Conservation (phyloP, 129 eudicot species). For the Flaveria brownii region DNA sequence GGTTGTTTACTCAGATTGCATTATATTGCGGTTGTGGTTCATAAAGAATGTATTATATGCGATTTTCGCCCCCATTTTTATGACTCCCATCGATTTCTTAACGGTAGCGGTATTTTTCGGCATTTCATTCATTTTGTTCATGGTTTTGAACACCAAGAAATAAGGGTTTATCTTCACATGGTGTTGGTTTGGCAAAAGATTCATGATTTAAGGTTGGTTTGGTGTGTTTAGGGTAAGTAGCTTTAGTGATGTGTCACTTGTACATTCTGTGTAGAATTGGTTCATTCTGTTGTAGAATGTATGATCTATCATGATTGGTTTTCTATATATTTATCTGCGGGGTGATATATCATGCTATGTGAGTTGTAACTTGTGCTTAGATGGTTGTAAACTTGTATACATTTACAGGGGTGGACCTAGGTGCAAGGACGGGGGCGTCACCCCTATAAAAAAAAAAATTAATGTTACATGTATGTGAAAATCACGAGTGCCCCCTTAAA, state of each 20-base stretch:
- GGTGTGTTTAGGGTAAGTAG: conserved; percentile 9
- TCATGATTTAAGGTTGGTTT: conserved; percentile 17
- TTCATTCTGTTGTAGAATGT: conserved; percentile 16
- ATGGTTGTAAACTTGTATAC: not conserved
- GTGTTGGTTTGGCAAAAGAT: conserved; percentile 14
- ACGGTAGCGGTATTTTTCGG: conserved; percentile 11
- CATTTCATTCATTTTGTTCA: conserved; percentile 48
- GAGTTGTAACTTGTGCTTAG: not conserved
- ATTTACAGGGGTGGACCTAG: too few relatives aligned
- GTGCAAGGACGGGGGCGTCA: too few relatives aligned
- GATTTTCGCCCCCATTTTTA: conserved; percentile 13
- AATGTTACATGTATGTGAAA: too few relatives aligned
- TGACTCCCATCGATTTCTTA: conserved; percentile 14
- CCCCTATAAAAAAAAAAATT: too few relatives aligned
- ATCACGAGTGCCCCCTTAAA: too few relatives aligned
- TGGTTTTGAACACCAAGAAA: conserved; percentile 36
- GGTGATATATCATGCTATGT: conserved; percentile 3
- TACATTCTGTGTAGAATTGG: conserved; percentile 30
- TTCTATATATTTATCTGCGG: not conserved
- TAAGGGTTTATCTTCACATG: conserved; percentile 23
- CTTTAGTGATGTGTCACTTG: conserved; percentile 1
- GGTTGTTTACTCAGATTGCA: conserved; percentile 70
- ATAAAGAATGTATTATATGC: conserved; percentile 33
- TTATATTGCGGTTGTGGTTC: conserved; percentile 68
- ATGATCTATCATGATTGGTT: conserved; percentile 14